A percentile compares a stretch with the other conserved stretches of the same genome.
Conservation (phyloP, 805 yeast genomes). For the Kluyveromyces wickerhamii region DNA sequence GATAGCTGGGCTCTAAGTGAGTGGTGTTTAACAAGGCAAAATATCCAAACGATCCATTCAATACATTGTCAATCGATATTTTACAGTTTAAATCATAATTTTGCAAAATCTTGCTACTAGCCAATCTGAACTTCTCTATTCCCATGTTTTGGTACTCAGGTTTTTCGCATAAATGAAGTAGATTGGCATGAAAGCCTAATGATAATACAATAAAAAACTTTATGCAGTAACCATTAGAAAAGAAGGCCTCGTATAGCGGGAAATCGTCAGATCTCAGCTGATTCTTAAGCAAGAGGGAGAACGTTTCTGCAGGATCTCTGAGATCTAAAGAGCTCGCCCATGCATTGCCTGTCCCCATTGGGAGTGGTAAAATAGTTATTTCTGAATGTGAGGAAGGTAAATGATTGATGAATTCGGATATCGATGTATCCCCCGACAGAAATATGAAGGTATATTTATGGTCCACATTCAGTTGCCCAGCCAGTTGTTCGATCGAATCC, state of each 20-base stretch:
- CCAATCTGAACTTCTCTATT: constrained; percentile 55
- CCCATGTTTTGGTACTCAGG: constrained; percentile 61
- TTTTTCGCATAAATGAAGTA: constrained; percentile 73
- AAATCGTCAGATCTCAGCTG: constrained; percentile 13
- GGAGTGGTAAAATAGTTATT: constrained; percentile 35
- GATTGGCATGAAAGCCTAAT: constrained; percentile 80
- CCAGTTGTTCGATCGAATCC: constrained; percentile 35
- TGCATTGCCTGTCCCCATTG: constrained; percentile 86
- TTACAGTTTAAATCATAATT: constrained; percentile 25
- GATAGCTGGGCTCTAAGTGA: constrained; percentile 22
- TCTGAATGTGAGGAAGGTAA: constrained; percentile 15
- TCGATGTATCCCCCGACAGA: constrained; percentile 81
- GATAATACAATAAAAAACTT: constrained; percentile 59
- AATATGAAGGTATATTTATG: constrained; percentile 41
- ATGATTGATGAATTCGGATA: constrained; percentile 65
- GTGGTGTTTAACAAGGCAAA: constrained; percentile 25
- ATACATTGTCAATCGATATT: constrained; percentile 7
- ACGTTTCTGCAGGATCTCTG: constrained; percentile 27
- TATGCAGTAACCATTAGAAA: constrained; percentile 23
- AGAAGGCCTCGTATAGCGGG: constrained; percentile 29
- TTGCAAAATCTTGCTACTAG: constrained; percentile 49
- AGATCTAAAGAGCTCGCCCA: constrained; percentile 54
- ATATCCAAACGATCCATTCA: constrained; percentile 16
- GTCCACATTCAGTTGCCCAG: constrained; percentile 23
- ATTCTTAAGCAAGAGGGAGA: constrained; percentile 29